Evolutionary conservation across 2,329 filamentous ascomycete genomes (phyloP).

Genomic region (Furcasterigmium sp.): DNA sequence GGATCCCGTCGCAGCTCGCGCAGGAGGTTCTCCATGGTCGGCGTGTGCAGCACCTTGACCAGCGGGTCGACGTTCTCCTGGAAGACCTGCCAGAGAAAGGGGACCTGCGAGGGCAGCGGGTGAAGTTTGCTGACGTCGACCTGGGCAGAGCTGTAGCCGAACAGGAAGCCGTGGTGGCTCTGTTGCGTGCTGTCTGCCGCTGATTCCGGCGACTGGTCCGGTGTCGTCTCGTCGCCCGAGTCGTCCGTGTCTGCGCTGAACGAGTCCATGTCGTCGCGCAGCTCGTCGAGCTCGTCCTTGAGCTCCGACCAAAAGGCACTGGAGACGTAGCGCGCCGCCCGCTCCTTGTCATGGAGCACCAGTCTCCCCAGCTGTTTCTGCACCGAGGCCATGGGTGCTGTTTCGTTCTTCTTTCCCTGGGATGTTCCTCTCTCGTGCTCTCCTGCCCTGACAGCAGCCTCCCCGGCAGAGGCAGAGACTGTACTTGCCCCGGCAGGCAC

Average conservation of each 20-base stretch:
- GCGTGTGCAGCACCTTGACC: constrained; percentile 66
- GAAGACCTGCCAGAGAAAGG: constrained; percentile 65
- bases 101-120: constrained; percentile 60
- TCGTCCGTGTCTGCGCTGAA: constrained; percentile 47
- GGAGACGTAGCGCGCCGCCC: constrained; percentile 67
- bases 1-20: constrained; percentile 55
- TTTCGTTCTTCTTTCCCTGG: too few species aligned
- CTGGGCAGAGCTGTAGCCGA: constrained; percentile 67
- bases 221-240: constrained; percentile 54
- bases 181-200: constrained; percentile 20
- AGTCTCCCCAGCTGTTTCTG: constrained; percentile 59
- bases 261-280: constrained; percentile 34
- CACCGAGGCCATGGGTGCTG: constrained; percentile 5
- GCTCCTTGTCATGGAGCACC: constrained; percentile 64
- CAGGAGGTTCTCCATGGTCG: constrained; percentile 57
- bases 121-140: constrained; percentile 62
- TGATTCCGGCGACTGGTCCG: constrained; percentile 33
- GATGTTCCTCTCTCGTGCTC: too few species aligned
- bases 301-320: constrained; percentile 73
- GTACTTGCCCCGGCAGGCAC: too few species aligned
- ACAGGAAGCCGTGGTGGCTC: constrained; percentile 67
- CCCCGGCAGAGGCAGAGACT: too few species aligned
- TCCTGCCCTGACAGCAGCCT: too few species aligned
- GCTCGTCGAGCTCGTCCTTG: constrained; percentile 53
- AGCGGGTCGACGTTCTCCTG: constrained; percentile 70